Base-by-base conservation (phyloP, 345 rosid genomes). In the Geranium rotundifolium region DNA sequence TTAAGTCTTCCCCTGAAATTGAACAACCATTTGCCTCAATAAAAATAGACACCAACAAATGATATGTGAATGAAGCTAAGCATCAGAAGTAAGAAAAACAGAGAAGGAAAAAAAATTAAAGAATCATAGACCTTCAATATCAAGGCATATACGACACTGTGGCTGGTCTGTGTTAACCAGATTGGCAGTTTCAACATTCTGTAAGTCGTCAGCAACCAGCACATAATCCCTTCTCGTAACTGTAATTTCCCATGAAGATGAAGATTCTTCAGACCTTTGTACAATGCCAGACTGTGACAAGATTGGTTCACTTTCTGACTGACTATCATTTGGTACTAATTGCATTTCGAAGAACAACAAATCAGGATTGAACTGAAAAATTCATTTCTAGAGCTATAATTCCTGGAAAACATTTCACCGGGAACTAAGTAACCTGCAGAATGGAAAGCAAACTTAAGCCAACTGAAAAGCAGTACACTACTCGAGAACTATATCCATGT, bases 81-180 rank as follows among this genome's bases (percentile, higher is more conserved):
- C 6, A 34, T 34, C 41, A 4, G 41, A 34, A 34, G 10, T 34
- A 8, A 34, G 6, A 34, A 34, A 34, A 34, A 34, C 41, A 62
- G 63, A 60, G 69, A 55, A 39, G 57, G 56, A 63, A 59, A 56
- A 49, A 1, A 23, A 23, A 23, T 23, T 23, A 23, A 23, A 2
- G 27, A 23, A 23, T 23, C 27, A 23, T 23, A 63, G 69, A 93
- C 99, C 99, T 88, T 72, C 99, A 69, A 30, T 81, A 72, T 95
- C 99, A 68, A 95, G 90, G 75, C 99, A 95, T 68, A 95, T 95
- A 59, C 99, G 90, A 65, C 99, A 95, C 54, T 82, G 99, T 14
- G 84, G 86, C 61, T 86, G 96, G 65, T 90, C 97, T 30, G 72
- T 70, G 75, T 77, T 78, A 72, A 90, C 86, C 58, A 88, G 80